Evolutionary conservation across 1,284 basidiomycete species (phyloP).

Genomic region (Chalciporus sp.): DNA sequence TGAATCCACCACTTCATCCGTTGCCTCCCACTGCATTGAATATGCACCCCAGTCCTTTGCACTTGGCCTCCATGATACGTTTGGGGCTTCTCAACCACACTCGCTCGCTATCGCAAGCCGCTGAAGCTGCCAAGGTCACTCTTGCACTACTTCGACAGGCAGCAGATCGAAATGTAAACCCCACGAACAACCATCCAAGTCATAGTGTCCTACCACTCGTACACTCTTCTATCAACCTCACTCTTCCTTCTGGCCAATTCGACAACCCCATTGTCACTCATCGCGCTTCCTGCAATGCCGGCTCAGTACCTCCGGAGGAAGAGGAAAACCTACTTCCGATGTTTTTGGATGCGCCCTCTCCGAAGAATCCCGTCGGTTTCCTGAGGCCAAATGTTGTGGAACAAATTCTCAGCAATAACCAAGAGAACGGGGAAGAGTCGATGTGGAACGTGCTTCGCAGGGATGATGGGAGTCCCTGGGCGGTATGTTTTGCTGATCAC

Average conservation of each 20-base stretch:
- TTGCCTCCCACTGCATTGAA: no score
- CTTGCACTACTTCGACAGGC: neutral
- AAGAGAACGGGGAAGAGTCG: constrained; percentile 5
- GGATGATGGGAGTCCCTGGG: constrained; percentile 21
- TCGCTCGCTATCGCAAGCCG: neutral
- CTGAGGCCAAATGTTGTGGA: constrained; percentile 16
- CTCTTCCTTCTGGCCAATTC: constrained; percentile 27
- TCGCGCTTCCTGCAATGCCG: constrained; percentile 25
- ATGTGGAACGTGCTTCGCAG: constrained; percentile 23
- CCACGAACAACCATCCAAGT: neutral
- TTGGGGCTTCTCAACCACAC: neutral
- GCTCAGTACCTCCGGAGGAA: constrained; percentile 5
- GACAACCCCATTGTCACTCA: constrained; percentile 13
- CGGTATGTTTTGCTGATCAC: constrained; percentile 23
- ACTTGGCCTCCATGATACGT: neutral
- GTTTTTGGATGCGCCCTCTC: constrained; percentile 18
- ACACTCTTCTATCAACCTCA: constrained; percentile 27
- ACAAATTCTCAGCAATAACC: constrained; percentile 17
- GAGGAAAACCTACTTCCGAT: constrained; percentile 27
- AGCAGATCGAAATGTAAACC: constrained; percentile 1
- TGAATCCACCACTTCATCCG: neutral
- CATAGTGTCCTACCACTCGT: constrained; percentile 22
- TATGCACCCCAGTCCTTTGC: neutral
- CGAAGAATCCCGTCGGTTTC: constrained; percentile 23
- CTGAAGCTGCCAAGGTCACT: neutral